A percentile compares a stretch with the other conserved stretches of the same genome.
These are phyloP conservation scores for Kwoniella pini DNA, from an alignment of 768 basidiomycete genomes.

Conservation along the genomic window DNA sequence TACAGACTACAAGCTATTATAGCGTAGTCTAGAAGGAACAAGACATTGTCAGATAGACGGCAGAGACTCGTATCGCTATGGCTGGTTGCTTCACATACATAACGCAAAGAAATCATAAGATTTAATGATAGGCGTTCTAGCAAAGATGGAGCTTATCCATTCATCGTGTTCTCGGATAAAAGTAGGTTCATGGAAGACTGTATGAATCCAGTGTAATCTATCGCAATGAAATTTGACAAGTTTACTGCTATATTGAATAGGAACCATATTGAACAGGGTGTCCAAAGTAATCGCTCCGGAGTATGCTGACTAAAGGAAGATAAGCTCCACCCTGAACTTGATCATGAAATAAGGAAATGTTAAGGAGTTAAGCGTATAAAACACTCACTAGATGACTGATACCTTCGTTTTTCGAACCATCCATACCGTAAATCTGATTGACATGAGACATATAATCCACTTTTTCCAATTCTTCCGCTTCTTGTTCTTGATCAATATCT, in stretches of 20 bases:
- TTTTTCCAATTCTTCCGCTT: constrained; percentile 8
- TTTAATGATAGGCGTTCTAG: background rate
- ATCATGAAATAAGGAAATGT: too few species aligned
- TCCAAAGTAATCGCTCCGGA: constrained; percentile 10
- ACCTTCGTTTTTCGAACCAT: background rate
- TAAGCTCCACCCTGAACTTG: too few species aligned
- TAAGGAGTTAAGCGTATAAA: too few species aligned
- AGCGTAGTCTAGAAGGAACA: constrained; percentile 13
- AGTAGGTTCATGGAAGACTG: constrained; percentile 27
- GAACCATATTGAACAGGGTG: constrained; percentile 16
- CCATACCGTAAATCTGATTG: constrained; percentile 14
- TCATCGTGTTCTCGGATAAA: constrained; percentile 22
- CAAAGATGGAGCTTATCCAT: constrained; percentile 6
- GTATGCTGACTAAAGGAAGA: background rate
- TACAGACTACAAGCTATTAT: constrained; percentile 29
- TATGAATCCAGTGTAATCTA: constrained; percentile 26
- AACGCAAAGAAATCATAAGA: constrained; percentile 24
- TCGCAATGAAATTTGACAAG: constrained; percentile 25
- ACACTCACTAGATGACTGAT: constrained; percentile 13
- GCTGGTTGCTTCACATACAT: background rate
- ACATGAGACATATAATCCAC: constrained; percentile 16
- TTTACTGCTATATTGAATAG: background rate
- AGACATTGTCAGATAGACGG: background rate
- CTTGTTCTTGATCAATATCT: background rate
- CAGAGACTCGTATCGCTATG: background rate